Conservation (phyloP, 495 filamentous ascomycete species). For the Pyronema omphalodes region DNA sequence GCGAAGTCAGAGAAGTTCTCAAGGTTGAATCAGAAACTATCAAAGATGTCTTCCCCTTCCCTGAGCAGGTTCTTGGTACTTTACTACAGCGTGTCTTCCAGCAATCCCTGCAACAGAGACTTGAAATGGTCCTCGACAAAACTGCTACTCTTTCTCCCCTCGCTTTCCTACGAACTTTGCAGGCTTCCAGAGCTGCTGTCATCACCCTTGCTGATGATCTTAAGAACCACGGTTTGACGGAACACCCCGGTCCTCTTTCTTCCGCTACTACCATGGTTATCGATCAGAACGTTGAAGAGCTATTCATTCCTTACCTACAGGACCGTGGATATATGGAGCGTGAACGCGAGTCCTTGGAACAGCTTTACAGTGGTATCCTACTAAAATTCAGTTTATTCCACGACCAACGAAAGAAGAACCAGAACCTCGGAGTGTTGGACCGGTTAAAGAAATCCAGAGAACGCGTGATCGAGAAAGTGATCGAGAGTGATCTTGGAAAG, state of each 20-base stretch:
- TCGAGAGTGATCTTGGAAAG: constrained; percentile 23
- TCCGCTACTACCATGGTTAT: constrained; percentile 67
- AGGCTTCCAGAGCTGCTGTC: constrained; percentile 75
- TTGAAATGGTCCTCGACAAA: constrained; percentile 93
- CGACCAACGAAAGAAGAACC: constrained; percentile 27
- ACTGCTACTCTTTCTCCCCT: constrained; percentile 76
- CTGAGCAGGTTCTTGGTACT: constrained; percentile 77
- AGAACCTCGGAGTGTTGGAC: constrained; percentile 23
- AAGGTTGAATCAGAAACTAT: constrained; percentile 95
- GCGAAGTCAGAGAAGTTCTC: constrained; percentile 88
- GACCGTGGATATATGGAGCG: constrained; percentile 91
- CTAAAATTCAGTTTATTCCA: constrained; percentile 95
- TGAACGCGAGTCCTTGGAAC: constrained; percentile 75
- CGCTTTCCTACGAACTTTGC: constrained; percentile 77
- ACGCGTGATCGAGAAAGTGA: constrained; percentile 22
- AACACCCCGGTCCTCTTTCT: constrained; percentile 80
- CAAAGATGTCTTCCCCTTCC: constrained; percentile 83
- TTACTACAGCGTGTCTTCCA: constrained; percentile 94
- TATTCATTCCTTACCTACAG: constrained; percentile 89
- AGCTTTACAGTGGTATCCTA: constrained; percentile 76
- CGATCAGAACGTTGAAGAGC: constrained; percentile 89
- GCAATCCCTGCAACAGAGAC: constrained; percentile 85
- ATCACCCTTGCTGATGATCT: constrained; percentile 73
- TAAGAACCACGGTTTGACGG: constrained; percentile 84
- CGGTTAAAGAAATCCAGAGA: constrained; percentile 24